Evolutionary conservation across 2,329 filamentous ascomycete species (phyloP).

Genomic region (Botrytis deweyae): DNA sequence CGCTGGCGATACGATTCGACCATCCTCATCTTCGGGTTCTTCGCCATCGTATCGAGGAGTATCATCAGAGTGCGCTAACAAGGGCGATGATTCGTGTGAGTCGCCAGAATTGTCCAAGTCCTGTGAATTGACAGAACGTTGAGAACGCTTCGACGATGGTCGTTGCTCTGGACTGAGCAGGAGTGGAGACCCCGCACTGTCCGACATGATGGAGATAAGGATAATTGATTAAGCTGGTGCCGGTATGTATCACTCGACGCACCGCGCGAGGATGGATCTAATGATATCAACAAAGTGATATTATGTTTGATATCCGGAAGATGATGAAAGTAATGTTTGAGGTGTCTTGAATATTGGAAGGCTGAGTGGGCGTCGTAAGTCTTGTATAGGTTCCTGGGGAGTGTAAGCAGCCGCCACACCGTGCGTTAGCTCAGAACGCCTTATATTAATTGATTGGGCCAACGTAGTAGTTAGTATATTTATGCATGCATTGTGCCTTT

Average conservation of each 20-base stretch:
- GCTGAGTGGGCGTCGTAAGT: not conserved
- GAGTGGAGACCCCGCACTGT: constrained; percentile 20
- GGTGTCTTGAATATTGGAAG: not conserved
- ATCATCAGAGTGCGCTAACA: constrained; percentile 38
- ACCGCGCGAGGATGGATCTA: constrained; percentile 18
- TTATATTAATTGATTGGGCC: not conserved
- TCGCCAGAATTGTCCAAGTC: not conserved
- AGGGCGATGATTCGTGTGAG: constrained; percentile 39
- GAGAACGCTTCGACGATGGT: constrained; percentile 20
- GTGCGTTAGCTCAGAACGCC: not conserved
- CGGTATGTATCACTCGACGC: constrained; percentile 20
- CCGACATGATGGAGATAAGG: constrained; percentile 16
- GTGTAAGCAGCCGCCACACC: constrained; percentile 13
- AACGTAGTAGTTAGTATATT: not conserved
- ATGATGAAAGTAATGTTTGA: not conserved
- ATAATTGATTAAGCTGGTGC: not conserved
- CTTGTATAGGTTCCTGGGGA: not conserved
- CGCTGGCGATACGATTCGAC: constrained; percentile 37
- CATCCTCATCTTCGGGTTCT: constrained; percentile 29
- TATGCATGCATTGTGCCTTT: not conserved
- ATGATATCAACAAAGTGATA: constrained; percentile 1
- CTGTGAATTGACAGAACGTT: not conserved
- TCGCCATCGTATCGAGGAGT: constrained; percentile 38
- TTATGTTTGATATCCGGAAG: not conserved
- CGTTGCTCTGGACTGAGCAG: constrained; percentile 18